Conservation (phyloP, 148 eudicot genomes). For the Rhododendron griersonianum region DNA sequence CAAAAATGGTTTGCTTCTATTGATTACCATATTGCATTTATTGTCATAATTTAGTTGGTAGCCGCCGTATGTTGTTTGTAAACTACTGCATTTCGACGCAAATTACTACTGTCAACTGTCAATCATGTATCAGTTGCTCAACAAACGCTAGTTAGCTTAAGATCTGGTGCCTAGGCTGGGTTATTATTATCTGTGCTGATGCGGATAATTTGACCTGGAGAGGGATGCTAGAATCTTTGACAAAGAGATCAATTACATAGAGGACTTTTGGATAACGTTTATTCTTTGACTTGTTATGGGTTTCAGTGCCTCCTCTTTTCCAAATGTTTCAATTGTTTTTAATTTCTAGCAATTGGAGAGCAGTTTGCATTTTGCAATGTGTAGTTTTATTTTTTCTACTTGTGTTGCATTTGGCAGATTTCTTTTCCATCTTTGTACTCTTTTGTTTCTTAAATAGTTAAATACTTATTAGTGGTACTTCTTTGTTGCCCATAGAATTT, state of each 20-base stretch:
- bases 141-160: not conserved
- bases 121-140: not conserved
- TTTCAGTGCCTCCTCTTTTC: not conserved
- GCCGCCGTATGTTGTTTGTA: not conserved
- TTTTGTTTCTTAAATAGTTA: not conserved
- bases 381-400: not conserved
- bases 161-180: not conserved
- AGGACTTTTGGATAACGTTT: not conserved
- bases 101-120: not conserved
- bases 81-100: not conserved
- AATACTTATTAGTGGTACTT: not conserved
- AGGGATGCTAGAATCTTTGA: slow-evolving; percentile 5
- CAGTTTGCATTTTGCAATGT: not conserved
- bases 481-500: not conserved
- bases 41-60: not conserved
- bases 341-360: not conserved
- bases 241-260: not conserved
- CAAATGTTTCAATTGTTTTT: not conserved
- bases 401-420: not conserved
- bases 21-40: not conserved
- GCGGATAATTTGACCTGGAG: not conserved
- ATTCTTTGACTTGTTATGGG: not conserved
- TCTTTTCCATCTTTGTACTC: not conserved
- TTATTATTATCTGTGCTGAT: not conserved
- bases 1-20: not conserved